phyloP scores from a whole-genome alignment of 1,284 basidiomycete genomes.

The Austroboletus novae-zelandiae region DNA sequence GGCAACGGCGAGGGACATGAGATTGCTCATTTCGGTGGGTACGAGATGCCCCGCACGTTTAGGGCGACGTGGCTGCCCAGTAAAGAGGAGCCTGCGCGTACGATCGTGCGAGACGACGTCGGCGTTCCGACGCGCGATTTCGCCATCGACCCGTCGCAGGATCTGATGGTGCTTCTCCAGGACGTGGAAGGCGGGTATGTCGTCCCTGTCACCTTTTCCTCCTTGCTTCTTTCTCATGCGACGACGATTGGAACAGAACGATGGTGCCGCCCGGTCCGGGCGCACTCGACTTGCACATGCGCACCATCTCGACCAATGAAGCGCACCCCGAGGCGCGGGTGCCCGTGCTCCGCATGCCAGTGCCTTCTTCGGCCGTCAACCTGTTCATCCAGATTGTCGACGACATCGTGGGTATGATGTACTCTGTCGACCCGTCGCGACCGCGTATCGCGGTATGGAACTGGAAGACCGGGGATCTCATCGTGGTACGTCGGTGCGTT shows the following conservation, averaged over 20 bases:
- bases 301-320: constrained; percentile 42
- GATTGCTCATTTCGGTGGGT: too few species aligned
- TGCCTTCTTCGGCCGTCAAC: constrained; percentile 21
- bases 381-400: constrained; percentile 50
- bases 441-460: constrained; percentile 50
- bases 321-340: constrained; percentile 39
- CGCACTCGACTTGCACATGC: constrained; percentile 35
- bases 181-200: constrained; percentile 20
- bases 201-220: not conserved
- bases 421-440: constrained; percentile 31
- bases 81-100: constrained; percentile 8
- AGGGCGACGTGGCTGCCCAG: constrained; percentile 40
- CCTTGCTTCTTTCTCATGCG: not conserved
- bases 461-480: constrained; percentile 45
- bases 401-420: constrained; percentile 50
- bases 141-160: constrained; percentile 62
- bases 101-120: constrained; percentile 37
- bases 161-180: constrained; percentile 50
- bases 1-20: too few species aligned
- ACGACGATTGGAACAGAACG: constrained; percentile 1
- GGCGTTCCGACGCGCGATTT: constrained; percentile 51
- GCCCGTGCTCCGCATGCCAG: constrained; percentile 24
- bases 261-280: constrained; percentile 10
- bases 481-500: constrained; percentile 41
- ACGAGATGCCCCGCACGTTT: too few species aligned